Conservation (phyloP, 139 green algal genomes). For the Tetraselmis striata region DNA sequence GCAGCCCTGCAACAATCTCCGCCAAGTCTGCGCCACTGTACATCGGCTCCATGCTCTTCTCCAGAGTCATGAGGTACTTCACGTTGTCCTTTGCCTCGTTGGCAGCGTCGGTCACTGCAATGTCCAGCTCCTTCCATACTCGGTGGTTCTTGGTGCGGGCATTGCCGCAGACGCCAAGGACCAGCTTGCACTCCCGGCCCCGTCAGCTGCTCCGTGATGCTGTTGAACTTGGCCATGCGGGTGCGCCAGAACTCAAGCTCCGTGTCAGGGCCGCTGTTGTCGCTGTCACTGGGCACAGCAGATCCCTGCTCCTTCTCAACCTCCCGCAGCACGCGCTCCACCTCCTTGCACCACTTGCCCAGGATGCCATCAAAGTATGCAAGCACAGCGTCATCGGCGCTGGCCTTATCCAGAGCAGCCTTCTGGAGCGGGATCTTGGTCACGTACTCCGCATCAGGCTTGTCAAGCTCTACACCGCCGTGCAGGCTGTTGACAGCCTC, state of each 20-base stretch:
- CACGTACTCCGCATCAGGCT: slow-evolving; percentile 52
- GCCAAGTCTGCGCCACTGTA: slow-evolving; percentile 45
- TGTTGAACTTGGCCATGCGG: slow-evolving; percentile 74
- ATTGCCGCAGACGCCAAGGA: slow-evolving; percentile 60
- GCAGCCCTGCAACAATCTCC: slow-evolving; percentile 68
- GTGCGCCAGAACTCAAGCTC: slow-evolving; percentile 84
- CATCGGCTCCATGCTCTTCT: slow-evolving; percentile 76
- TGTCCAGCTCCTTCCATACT: slow-evolving; percentile 74
- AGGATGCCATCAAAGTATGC: slow-evolving; percentile 46
- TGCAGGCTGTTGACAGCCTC: slow-evolving; percentile 59
- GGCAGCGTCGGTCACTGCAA: slow-evolving; percentile 71
- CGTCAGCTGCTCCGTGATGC: slow-evolving; percentile 79
- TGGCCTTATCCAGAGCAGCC: slow-evolving; percentile 42
- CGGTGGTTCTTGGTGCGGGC: slow-evolving; percentile 36
- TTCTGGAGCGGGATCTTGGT: slow-evolving; percentile 52
- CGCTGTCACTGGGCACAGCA: slow-evolving; percentile 8
- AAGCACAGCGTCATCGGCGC: slow-evolving; percentile 35
- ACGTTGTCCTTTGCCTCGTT: slow-evolving; percentile 91
- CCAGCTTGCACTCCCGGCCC: slow-evolving; percentile 58
- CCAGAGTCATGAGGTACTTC: slow-evolving; percentile 83
- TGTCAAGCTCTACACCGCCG: slow-evolving; percentile 58
- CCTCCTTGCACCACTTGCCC: slow-evolving; percentile 59
- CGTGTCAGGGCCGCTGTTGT: slow-evolving; percentile 68
- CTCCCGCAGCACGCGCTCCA: slow-evolving; percentile 30
- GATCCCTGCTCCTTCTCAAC: neutral